Evolutionary conservation across 2,329 filamentous ascomycete species (phyloP), one percentile per base, ranked within the genome.

Genomic region (Fusarium nygamai): DNA sequence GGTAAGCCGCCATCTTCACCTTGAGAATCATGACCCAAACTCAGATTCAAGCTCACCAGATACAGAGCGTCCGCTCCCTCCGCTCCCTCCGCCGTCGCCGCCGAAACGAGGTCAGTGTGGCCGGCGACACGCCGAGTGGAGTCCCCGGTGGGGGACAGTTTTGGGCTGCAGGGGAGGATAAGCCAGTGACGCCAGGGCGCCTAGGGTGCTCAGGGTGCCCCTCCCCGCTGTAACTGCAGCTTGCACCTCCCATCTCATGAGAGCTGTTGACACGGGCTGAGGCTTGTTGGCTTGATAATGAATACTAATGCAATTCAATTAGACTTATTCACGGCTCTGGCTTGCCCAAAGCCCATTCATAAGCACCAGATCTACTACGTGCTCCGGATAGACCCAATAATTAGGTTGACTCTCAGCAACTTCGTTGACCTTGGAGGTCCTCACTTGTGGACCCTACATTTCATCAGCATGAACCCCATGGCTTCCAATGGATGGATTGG

Each of bases 91-190:
- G 69, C 69, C 60, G 47, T 63, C 57, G 68, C 72, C 72, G 73
- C 72, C 74, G 70, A 69, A 56, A 64, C 61, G 64, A 65, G 72
- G 58, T 75, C 66, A 63, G 65, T 71, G 62, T 68, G 73, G 68
- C 76, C 74, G 74, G 76, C 72, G 74, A 78, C 66, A 66, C 71
- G 59, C 74, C 64, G 76, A 78, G 76, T 78, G 76, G 76, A 67
- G 71, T 67, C 39, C n/a, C 65, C 57, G 50, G 76, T 78, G 76
- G 76, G 70, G 76, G 76, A 50, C 14, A 53, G 53, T n/a, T 59
- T 50, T 62, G 53, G 62, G 51, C 54, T 48, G 38, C 47, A 60
- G 43, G 43, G 65, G 54, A 60, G 51, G 34, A 63, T 54, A 34
- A 36, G 62, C 72, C 73, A 72, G 71, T 73, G 73, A 73, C 72